Base-by-base conservation (phyloP, 768 basidiomycete genomes). In the Arthromyces matolae region DNA sequence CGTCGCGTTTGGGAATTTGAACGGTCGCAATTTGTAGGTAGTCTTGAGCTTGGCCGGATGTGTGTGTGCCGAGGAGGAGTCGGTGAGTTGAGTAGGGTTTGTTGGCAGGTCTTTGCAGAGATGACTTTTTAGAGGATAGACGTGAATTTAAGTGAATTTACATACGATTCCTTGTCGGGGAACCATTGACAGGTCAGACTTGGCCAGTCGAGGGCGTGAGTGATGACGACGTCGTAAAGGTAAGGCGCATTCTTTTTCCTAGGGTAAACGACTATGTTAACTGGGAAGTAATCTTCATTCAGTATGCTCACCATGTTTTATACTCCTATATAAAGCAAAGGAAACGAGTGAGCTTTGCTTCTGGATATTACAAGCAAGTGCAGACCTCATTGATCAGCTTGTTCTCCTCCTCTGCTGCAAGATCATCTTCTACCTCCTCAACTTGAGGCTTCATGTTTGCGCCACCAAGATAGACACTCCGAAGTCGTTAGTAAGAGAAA, bases 241-340 rank as follows among this genome's bases (percentile, higher is more conserved):
- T 95, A 98, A 10, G 94, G 95, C 44, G 94, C 92, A 69, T 94
- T 95, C 72, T 93, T 93, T 77, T 93, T 93, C 89, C 89, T 93
- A 64, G 50, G 39, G 16, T 27, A 40, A 48, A 34, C 40, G 37
- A 45, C 42, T 37, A 38, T 22, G 22, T 45, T 27, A 45, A 47
- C 19, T 42, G 24, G 38, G 9, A 37, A 37, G 24, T 8, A 35
- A 49, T 40, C 27, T 33, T 28, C 49, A 35, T 48, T 32, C 31
- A n/a, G 19, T 31, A 18, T 12, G 38, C 61, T 57, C 58, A 87
- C 89, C 89, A 91, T 56, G 81, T 89, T 68, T 91, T 91, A 63
- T 91, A 91, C 65, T 91, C 89, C 86, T 91, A 50, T 14, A 50
- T 19, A 7, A 4, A 16, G 25, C 38, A 39, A 35, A 16, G 10